A percentile compares a stretch with the other conserved stretches of the same genome.
phyloP scores from a whole-genome alignment of 306 rosid species.

The Prunus mongolica region DNA sequence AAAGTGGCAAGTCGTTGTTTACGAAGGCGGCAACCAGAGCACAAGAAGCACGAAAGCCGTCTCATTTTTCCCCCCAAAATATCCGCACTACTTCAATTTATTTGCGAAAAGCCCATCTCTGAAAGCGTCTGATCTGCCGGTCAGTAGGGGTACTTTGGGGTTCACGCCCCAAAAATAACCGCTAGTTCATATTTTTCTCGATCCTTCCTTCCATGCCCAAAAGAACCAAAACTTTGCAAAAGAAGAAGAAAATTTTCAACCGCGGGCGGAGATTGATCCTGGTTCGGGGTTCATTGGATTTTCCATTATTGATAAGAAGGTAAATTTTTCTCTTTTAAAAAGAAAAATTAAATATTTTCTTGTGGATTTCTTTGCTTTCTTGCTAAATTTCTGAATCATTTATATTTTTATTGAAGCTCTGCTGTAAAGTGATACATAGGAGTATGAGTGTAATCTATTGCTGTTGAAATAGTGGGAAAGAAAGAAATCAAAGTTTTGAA shows the following conservation, averaged over 20 bases:
- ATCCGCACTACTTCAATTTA: not conserved
- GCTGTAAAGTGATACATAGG: not conserved
- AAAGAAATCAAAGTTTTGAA: not conserved
- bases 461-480: not conserved
- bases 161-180: not conserved
- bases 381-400: not conserved
- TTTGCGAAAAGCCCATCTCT: not conserved
- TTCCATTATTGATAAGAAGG: not conserved
- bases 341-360: not conserved
- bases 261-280: not conserved
- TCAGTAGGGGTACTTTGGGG: not conserved
- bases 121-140: not conserved
- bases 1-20: not conserved
- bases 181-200: not conserved
- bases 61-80: not conserved
- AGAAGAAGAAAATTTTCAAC: conserved; percentile 1
- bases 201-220: not conserved
- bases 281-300: not conserved
- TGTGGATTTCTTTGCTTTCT: not conserved
- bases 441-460: not conserved
- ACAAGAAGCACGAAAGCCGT: not conserved
- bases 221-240: not conserved
- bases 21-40: not conserved
- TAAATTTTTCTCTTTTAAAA: not conserved
- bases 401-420: not conserved